Base-by-base conservation (phyloP, 805 yeast genomes). In the Cyberlindnera galapagoensis region DNA sequence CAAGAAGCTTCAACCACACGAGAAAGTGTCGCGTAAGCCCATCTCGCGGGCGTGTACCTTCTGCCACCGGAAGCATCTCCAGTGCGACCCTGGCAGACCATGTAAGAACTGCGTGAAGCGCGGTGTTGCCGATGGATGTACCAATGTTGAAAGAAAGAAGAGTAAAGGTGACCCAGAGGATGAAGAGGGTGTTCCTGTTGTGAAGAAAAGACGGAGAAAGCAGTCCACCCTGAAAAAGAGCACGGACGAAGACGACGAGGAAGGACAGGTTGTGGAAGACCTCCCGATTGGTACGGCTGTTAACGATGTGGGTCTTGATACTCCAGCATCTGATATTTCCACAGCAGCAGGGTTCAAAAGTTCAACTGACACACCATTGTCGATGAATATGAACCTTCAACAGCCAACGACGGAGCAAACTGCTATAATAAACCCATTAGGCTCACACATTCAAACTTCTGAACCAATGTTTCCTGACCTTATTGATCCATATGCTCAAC, bases 31-130 rank as follows among this genome's bases (percentile, higher is more conserved):
- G 23, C 56, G 90, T 27, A 73, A 65, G 42, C 85, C 87, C 5
- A 75, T 80, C 2, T 59, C 72, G 7, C 65, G 80, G 28, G 92
- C 90, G 2, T 81, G 92, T 48, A 65, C 65, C 13, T 78, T 79
- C 49, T 81, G 90, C 52, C 86, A 80, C 49, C 57, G 66, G 17
- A 81, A 81, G 42, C 92, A 80, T 46, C 62, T 81, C 10, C 88
- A 80, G 44, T 81, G 90, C 52, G 82, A 80, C 39, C 59, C 69
- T 35, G 44, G 51, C 12, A 58, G 92, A 36, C 90, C 92, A 0
- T 81, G 90, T 46, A 67, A 67, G 42, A 81, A 81, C 50, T 81
- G 92, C 56, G 46, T 65, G 14, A 80, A 80, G 49, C 56, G 88
- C 35, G 72, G 74, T 15, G 51, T 74, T n/a, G 68, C 60, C 2